phyloP scores from a whole-genome alignment of 1,284 basidiomycete species.

The Tilletia indica region DNA sequence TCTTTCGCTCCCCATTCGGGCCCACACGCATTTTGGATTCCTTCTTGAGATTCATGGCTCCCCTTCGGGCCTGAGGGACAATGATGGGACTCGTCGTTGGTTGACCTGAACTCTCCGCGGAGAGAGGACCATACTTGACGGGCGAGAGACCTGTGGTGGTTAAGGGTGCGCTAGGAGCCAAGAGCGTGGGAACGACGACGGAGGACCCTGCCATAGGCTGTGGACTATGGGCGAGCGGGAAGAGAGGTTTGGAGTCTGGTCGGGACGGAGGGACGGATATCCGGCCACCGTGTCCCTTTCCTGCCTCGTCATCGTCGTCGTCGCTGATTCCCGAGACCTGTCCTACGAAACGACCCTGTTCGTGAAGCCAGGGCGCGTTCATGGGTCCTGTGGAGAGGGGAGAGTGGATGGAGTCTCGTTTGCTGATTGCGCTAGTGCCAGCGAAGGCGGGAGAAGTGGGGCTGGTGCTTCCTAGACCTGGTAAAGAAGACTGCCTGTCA shows the following conservation, averaged over 20 bases:
- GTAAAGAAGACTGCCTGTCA: background rate
- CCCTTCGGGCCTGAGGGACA: constrained; percentile 43
- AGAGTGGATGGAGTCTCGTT: constrained; percentile 11
- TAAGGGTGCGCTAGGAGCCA: too few relatives aligned
- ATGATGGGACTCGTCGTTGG: constrained; percentile 30
- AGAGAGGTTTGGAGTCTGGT: constrained; percentile 22
- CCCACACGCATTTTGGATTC: background rate
- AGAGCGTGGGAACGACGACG: constrained; percentile 5
- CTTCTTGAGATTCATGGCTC: constrained; percentile 34
- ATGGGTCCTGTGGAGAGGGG: constrained; percentile 4
- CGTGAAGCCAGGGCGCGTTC: constrained; percentile 4
- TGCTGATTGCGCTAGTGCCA: background rate
- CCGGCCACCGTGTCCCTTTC: constrained; percentile 42
- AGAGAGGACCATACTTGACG: background rate
- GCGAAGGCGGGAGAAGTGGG: background rate
- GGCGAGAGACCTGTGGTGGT: background rate
- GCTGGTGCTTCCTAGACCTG: background rate
- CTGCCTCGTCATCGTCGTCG: constrained; percentile 38
- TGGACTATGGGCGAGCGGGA: constrained; percentile 24
- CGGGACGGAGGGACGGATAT: constrained; percentile 32
- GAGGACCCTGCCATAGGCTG: background rate
- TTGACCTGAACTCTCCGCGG: background rate
- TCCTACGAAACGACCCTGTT: background rate
- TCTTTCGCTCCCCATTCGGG: constrained; percentile 22
- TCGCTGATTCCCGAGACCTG: background rate